Conservation (phyloP, 352 stramenopile genomes). For the Halophytophthora polymorphica region DNA sequence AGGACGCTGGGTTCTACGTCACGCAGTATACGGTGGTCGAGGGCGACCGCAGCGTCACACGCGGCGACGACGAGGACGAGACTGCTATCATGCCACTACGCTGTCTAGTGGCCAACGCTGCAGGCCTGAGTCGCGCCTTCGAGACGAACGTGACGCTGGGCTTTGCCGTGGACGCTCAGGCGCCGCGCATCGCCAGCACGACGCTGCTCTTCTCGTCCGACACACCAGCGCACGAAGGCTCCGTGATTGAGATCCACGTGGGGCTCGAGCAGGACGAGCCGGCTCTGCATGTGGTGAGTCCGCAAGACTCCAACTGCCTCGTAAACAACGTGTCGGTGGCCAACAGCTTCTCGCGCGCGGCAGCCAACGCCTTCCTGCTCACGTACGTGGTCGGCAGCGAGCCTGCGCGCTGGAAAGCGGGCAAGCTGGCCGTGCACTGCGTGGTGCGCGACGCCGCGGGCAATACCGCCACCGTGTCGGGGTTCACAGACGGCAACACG, state of each 20-base stretch:
- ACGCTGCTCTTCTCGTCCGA: constrained; percentile 58
- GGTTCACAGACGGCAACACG: constrained; percentile 66
- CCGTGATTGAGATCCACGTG: constrained; percentile 65
- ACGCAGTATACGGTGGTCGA: constrained; percentile 53
- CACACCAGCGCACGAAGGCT: constrained; percentile 53
- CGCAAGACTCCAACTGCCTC: constrained; percentile 38
- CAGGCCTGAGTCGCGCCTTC: constrained; percentile 40
- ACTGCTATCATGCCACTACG: constrained; percentile 37
- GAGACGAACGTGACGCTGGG: constrained; percentile 34
- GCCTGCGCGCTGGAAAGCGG: constrained; percentile 52
- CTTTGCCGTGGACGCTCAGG: constrained; percentile 54
- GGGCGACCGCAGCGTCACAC: constrained; percentile 30
- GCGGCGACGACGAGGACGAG: constrained; percentile 18
- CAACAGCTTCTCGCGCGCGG: constrained; percentile 46
- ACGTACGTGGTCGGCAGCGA: constrained; percentile 61
- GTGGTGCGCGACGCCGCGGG: constrained; percentile 47
- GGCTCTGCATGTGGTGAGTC: constrained; percentile 25
- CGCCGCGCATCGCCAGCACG: constrained; percentile 38
- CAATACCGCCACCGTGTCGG: constrained; percentile 45
- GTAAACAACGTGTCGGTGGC: constrained; percentile 66
- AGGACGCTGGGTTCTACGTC: constrained; percentile 65
- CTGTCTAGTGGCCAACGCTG: constrained; percentile 38
- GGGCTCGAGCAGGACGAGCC: constrained; percentile 36
- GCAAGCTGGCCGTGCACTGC: constrained; percentile 51
- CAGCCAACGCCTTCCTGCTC: constrained; percentile 40